Conservation (phyloP, 2,329 filamentous ascomycete species). For the Zasmidium citrigriseum region DNA sequence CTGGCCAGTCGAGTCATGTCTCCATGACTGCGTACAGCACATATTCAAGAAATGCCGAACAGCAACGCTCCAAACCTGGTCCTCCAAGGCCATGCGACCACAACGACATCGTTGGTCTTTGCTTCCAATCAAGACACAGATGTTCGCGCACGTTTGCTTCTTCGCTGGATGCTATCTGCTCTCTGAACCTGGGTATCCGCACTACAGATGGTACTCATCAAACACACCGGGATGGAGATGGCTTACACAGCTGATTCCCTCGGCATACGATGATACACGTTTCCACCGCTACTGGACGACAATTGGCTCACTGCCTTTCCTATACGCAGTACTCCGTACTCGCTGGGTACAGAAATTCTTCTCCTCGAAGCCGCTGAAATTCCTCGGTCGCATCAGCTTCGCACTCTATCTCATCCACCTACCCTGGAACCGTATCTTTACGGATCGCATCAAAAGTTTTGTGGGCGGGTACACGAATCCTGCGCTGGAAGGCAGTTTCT, state of each 20-base stretch:
- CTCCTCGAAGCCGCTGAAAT: constrained; percentile 52
- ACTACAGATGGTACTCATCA: constrained; percentile 50
- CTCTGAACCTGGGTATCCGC: constrained; percentile 20
- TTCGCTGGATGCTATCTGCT: constrained; percentile 13
- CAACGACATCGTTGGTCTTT: not conserved
- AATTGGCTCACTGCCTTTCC: constrained; percentile 54
- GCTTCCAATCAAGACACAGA: not conserved
- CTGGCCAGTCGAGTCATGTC: constrained; percentile 42
- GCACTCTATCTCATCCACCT: constrained; percentile 64
- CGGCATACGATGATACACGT: constrained; percentile 14
- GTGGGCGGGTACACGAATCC: constrained; percentile 45
- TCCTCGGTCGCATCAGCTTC: constrained; percentile 62
- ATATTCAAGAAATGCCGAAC: not conserved
- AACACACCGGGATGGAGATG: constrained; percentile 60
- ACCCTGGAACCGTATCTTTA: constrained; percentile 55
- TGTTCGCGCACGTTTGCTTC: constrained; percentile 39
- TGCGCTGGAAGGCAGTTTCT: constrained; percentile 41
- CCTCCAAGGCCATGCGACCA: too few relatives aligned
- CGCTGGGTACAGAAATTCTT: constrained; percentile 51
- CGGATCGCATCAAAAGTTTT: constrained; percentile 54
- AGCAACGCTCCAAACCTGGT: not conserved
- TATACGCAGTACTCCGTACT: constrained; percentile 52
- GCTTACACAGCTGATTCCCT: constrained; percentile 47
- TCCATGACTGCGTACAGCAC: not conserved
- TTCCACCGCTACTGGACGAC: constrained; percentile 58